Base-by-base conservation (phyloP, 352 stramenopile species). In the Globisporangium solare region DNA sequence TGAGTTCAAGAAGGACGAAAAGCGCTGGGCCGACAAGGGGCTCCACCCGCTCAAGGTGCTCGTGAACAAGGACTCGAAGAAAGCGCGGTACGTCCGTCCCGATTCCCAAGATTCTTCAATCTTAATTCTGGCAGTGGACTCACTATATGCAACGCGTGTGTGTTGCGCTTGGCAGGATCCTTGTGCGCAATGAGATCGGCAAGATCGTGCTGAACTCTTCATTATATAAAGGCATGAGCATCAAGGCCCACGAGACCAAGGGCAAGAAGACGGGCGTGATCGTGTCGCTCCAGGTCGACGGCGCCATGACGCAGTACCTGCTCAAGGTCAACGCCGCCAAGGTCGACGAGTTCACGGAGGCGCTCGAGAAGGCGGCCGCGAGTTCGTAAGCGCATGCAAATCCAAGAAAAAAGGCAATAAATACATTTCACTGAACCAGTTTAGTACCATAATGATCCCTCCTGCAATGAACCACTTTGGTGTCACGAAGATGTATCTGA, bases 1-100 rank as follows among this genome's bases (percentile, higher is more conserved):
- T 55, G 83, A 92, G 64, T 92, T 92, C 60, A 93, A 90, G 61
- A 92, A 88, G 52, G 78, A 89, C 61, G 85, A 93, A 59, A 95
- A 91, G 67, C 81, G 80, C 31, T 95, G 85, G 85, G 85, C 83
- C 11, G 83, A 95, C 75, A 92, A 93, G 64, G 83, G 85, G 0
- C 68, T 82, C 46, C 83, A 95, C 51, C 80, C 83, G 27, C 72
- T 95, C 51, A 81, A 93, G 58, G 68, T 95, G 21, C 76, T 95
- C 0, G 64, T 88, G 12, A 85, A 80, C 73, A 92, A 92, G 59
- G 60, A 68, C 18, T 84, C 71, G n/a, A 86, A 86, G 61, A 80
- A 73, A 48, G 73, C 68, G 14, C 64, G 79, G 78, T 89, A 70
- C 53, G 63, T 42, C 37, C 53, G 63, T 42, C 37, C 11, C 37